These are phyloP conservation scores for Leptographium radiaticola DNA, from an alignment of 2,329 filamentous ascomycete genomes.

Conservation along the genomic window DNA sequence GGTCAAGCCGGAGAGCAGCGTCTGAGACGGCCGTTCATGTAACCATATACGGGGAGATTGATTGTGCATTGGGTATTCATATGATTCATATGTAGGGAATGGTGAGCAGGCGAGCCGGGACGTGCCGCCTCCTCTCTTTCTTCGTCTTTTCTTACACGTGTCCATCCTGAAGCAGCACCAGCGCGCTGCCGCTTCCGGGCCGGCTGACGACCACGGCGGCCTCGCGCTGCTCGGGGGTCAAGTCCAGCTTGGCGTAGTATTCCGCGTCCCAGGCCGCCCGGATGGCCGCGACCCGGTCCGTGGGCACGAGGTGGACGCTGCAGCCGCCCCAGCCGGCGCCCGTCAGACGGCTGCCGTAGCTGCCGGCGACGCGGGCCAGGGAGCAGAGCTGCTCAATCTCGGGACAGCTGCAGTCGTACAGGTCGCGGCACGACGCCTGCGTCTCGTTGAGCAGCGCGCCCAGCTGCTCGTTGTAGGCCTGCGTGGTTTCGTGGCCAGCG, in stretches of 20 bases:
- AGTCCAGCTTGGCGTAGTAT: conserved; percentile 61
- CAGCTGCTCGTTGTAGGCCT: conserved; percentile 50
- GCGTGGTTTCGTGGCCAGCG: conserved; percentile 40
- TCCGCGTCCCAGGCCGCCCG: conserved; percentile 64
- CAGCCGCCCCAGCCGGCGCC: conserved; percentile 97
- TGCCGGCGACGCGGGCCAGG: conserved; percentile 65
- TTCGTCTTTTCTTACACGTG: background rate
- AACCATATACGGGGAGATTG: too few relatives aligned
- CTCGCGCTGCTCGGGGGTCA: conserved; percentile 58
- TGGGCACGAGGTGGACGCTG: conserved; percentile 83
- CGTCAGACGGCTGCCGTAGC: conserved; percentile 75
- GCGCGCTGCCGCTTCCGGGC: conserved; percentile 61
- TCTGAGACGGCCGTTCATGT: background rate
- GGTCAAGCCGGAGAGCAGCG: background rate
- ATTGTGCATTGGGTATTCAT: too few relatives aligned
- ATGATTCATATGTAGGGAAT: too few relatives aligned
- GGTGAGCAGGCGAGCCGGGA: too few relatives aligned
- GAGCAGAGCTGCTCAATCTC: conserved; percentile 84
- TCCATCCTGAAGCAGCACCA: conserved; percentile 26
- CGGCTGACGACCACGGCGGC: conserved; percentile 80
- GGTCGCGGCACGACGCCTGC: conserved; percentile 71
- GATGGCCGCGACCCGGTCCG: conserved; percentile 66
- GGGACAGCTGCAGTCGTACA: conserved; percentile 84
- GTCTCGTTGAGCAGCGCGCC: conserved; percentile 81
- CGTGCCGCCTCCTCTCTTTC: too few relatives aligned